These are phyloP conservation scores for Hymenoscyphus repandus DNA, from an alignment of 2,329 filamentous ascomycete genomes.

Conservation along the genomic window DNA sequence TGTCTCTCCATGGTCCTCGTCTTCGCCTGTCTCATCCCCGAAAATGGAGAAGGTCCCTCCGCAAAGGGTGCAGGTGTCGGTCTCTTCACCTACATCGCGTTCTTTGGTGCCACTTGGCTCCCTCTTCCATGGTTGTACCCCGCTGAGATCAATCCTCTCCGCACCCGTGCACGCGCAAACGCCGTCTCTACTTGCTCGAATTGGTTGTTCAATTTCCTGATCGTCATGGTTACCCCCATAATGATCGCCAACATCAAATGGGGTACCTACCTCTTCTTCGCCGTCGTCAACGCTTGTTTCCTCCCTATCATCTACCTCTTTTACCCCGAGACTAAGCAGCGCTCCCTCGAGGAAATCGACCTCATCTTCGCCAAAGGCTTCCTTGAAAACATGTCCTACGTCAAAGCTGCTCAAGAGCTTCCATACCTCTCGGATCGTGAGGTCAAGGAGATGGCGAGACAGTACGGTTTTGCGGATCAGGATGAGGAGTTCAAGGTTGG, in stretches of 20 bases:
- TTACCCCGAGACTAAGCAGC: conserved; percentile 46
- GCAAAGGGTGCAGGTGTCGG: conserved; percentile 42
- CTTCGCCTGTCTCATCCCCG: conserved; percentile 34
- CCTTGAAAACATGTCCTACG: conserved; percentile 54
- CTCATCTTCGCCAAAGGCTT: conserved; percentile 59
- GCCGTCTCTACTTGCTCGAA: conserved; percentile 54
- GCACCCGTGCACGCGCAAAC: conserved; percentile 57
- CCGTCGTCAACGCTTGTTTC: conserved; percentile 34
- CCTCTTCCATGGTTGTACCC: conserved; percentile 59
- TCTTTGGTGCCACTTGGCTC: conserved; percentile 56
- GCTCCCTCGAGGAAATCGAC: conserved; percentile 64
- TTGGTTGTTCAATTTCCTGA: conserved; percentile 51
- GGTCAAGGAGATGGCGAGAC: conserved; percentile 38
- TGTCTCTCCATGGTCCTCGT: conserved; percentile 60
- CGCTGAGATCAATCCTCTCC: conserved; percentile 54
- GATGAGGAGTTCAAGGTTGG: conserved; percentile 27
- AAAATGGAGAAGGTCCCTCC: conserved; percentile 19
- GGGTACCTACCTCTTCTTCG: conserved; percentile 37
- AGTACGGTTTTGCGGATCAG: conserved; percentile 26
- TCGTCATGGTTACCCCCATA: conserved; percentile 37
- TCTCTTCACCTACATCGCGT: conserved; percentile 57
- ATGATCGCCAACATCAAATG: conserved; percentile 31
- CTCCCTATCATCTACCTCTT: conserved; percentile 35
- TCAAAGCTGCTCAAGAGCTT: conserved; percentile 51
- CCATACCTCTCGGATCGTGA: conserved; percentile 47